Conservation (phyloP, 345 rosid species). For the Aquilaria sinensis region DNA sequence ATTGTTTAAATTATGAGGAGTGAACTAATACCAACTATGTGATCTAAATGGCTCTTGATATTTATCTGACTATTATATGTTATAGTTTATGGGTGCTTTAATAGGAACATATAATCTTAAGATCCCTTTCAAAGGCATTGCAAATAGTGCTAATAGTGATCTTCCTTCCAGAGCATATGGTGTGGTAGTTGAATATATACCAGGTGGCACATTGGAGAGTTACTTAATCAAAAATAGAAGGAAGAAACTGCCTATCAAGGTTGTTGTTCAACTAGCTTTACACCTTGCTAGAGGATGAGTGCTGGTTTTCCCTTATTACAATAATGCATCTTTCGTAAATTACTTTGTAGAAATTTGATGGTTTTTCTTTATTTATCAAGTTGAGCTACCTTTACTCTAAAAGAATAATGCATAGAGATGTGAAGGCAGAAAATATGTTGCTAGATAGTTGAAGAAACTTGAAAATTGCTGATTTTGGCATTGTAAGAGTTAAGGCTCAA, state of each 20-base stretch:
- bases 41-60: neutral
- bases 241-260: constrained; percentile 55
- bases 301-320: neutral
- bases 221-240: constrained; percentile 58
- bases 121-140: constrained; percentile 34
- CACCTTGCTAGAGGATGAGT: constrained; percentile 77
- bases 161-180: constrained; percentile 71
- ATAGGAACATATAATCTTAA: constrained; percentile 81
- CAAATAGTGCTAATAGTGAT: constrained; percentile 29
- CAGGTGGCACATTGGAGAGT: constrained; percentile 68
- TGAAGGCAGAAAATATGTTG: constrained; percentile 79
- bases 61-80: neutral
- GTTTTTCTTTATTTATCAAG: constrained; percentile 22
- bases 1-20: constrained; percentile 47
- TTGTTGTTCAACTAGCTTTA: constrained; percentile 66
- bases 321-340: neutral
- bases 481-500: constrained; percentile 85
- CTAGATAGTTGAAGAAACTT: constrained; percentile 52
- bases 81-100: constrained; percentile 76
- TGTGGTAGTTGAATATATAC: constrained; percentile 73
- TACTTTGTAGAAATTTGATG: neutral
- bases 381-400: constrained; percentile 75
- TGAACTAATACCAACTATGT: neutral
- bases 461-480: constrained; percentile 83
- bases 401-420: constrained; percentile 73